Conservation (phyloP, 352 stramenopile genomes). For the Phytophthora nicotianae region DNA sequence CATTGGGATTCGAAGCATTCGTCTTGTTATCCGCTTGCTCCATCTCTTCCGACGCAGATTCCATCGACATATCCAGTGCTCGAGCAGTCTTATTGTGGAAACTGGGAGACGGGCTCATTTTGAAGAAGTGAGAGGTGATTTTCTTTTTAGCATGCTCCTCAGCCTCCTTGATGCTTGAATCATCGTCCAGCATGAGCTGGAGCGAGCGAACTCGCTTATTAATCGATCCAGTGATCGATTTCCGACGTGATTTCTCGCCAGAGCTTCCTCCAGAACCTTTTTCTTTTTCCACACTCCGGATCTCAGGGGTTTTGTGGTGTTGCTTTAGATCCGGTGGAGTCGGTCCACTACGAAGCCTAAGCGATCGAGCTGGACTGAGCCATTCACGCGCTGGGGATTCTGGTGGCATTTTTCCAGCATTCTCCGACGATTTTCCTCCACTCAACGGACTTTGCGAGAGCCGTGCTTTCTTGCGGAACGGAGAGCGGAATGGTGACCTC, state of each 20-base stretch:
- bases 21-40: constrained; percentile 16
- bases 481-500: constrained; percentile 76
- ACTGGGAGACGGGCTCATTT: constrained; percentile 24
- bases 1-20: constrained; percentile 8
- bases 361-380: constrained; percentile 62
- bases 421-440: constrained; percentile 6
- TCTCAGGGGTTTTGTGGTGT: constrained; percentile 28
- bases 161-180: constrained; percentile 27
- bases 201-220: constrained; percentile 84
- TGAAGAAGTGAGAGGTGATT: constrained; percentile 56
- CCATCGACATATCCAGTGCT: constrained; percentile 35
- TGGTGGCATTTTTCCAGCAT: constrained; percentile 19
- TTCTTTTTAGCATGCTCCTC: constrained; percentile 29
- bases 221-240: constrained; percentile 37
- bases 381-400: constrained; percentile 56
- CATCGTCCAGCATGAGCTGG: constrained; percentile 77
- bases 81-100: constrained; percentile 10
- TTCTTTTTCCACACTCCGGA: constrained; percentile 17
- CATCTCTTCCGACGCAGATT: constrained; percentile 23
- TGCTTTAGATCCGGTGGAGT: constrained; percentile 44
- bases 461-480: constrained; percentile 74
- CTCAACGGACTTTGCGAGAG: constrained; percentile 40
- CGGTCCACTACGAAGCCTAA: constrained; percentile 39
- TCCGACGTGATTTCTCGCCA: constrained; percentile 29
- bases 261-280: constrained; percentile 18